phyloP scores from a whole-genome alignment of 1,284 basidiomycete species.

The Cutaneotrichosporon sp. region DNA sequence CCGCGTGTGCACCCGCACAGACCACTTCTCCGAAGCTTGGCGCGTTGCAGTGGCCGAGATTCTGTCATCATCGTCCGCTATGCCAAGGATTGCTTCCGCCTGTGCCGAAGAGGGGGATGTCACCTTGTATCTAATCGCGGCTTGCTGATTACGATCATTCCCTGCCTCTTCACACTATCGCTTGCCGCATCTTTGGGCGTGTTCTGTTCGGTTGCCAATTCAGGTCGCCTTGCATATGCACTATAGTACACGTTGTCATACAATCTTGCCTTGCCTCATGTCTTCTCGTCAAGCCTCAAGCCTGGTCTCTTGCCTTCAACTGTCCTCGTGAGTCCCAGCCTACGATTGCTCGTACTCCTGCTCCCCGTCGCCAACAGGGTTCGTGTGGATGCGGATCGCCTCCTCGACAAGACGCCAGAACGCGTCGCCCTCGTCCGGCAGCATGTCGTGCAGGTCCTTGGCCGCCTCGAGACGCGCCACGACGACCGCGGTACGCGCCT shows the following conservation, averaged over 20 bases:
- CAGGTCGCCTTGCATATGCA: not conserved
- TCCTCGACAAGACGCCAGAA: conserved; percentile 46
- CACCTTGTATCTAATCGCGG: too few species aligned
- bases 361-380: conserved; percentile 11
- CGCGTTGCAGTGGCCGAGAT: too few species aligned
- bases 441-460: conserved; percentile 34
- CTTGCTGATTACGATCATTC: too few species aligned
- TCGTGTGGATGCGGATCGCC: conserved; percentile 22
- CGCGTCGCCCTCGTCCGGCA: conserved; percentile 21
- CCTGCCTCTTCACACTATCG: too few species aligned
- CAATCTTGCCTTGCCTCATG: not conserved
- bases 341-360: conserved; percentile 17
- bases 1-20: too few species aligned
- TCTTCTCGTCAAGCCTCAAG: not conserved
- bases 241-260: conserved; percentile 3
- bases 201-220: not conserved
- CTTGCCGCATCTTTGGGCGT: not conserved
- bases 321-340: not conserved
- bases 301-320: not conserved
- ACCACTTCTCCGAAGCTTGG: too few species aligned
- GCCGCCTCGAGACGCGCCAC: conserved; percentile 37
- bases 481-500: conserved; percentile 10
- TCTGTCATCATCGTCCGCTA: too few species aligned
- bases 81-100: too few species aligned
- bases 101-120: too few species aligned